phyloP scores from a whole-genome alignment of 169 alveolate genomes.

The Plasmodium gaboni region DNA sequence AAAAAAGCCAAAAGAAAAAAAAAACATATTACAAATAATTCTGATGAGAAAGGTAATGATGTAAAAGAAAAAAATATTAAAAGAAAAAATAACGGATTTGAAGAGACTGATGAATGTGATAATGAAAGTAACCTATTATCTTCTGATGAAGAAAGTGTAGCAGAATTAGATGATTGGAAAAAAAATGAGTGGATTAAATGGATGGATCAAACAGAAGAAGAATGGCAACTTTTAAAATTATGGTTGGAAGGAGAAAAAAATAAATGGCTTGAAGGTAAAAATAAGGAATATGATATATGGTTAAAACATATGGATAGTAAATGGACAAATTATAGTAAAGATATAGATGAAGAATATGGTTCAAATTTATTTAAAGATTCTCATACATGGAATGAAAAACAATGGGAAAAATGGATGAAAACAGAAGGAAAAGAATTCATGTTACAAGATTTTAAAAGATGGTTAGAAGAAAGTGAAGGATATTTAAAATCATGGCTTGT shows the following conservation, averaged over 20 bases:
- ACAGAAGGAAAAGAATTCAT: slow-evolving; percentile 14
- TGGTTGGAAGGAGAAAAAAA: slow-evolving; percentile 17
- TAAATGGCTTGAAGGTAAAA: slow-evolving; percentile 18
- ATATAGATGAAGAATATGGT: slow-evolving; percentile 4
- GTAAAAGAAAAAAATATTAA: no score
- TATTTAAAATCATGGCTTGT: neutral
- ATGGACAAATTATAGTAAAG: slow-evolving; percentile 22
- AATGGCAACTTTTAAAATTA: slow-evolving; percentile 14
- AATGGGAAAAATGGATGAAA: slow-evolving; percentile 48
- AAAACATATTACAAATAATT: no score
- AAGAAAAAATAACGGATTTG: no score
- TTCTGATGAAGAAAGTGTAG: neutral
- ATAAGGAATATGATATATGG: slow-evolving; percentile 23
- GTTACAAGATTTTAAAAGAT: slow-evolving; percentile 7
- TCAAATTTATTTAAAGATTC: slow-evolving; percentile 1
- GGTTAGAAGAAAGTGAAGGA: slow-evolving; percentile 15
- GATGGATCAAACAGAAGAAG: slow-evolving; percentile 19
- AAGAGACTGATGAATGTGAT: no score
- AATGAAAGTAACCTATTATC: no score
- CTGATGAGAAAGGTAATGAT: no score
- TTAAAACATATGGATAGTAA: slow-evolving; percentile 6
- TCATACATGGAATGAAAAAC: slow-evolving; percentile 1
- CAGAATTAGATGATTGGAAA: slow-evolving; percentile 19
- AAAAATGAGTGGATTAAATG: slow-evolving; percentile 35
- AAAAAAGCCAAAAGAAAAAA: no score